Evolutionary conservation across 225 moss, liverwort and hornwort genomes (phyloP), one percentile per base, ranked within the genome.

Genomic region (Straminergon stramineum): DNA sequence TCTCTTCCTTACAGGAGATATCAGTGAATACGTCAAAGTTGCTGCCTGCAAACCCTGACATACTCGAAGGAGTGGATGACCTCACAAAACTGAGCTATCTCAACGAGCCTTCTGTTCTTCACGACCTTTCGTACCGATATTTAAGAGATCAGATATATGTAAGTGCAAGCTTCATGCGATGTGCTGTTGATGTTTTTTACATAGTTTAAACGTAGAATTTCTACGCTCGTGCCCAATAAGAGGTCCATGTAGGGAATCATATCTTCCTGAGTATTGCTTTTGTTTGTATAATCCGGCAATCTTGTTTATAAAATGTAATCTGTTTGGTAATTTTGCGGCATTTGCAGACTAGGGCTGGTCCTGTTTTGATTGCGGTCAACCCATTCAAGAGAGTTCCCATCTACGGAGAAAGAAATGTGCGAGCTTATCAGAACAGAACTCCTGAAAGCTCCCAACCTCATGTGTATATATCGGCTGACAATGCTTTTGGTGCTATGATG

Each of bases 71-170:
- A 88, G 99, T 97, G 76, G 96, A 97, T 87, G 97, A 99, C 77
- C 96, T 99, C 55, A 97, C 94, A 60, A 96, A 97, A 93, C 94
- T 99, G 85, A 99, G 99, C 89, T 99, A 99, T 87, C 92, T 99
- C 66, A 99, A 99, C 67, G 99, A 97, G 93, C 99, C 99, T 88
- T 97, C 99, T 83, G 99, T 99, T 88, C 91, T 99, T 85, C 99
- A 99, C 89, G 95, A 99, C 90, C 92, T 99, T 55, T 91, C 94
- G 81, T 95, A 92, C 80, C 96, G 99, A 92, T 97, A 99, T 79
- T 86, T 90, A 48, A 90, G 90, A 86, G 97, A 99, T 88, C 97
- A 94, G 91, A 99, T 99, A 60, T 99, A 99, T 87, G 99, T 99
- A 93, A 94, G 97, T 87, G 75, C 85, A 71, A 89, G 32, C 69